Evolutionary conservation across 169 alveolate species (phyloP).

Genomic region (Ichthyophthirius multifiliis): DNA sequence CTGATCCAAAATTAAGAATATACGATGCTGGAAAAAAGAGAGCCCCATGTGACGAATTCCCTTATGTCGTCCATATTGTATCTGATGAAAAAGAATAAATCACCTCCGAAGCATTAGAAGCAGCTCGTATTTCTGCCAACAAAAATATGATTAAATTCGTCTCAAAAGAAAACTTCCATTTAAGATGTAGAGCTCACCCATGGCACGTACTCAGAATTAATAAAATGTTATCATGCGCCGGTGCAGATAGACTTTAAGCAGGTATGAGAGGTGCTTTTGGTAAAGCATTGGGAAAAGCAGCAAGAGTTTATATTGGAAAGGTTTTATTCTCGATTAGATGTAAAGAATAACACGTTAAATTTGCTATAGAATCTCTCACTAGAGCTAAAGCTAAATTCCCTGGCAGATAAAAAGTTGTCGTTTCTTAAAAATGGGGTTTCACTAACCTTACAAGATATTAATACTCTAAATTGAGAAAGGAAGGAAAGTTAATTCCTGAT

Average conservation of each 20-base stretch:
- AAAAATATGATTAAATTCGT: slow-evolving; percentile 95
- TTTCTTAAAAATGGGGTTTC: slow-evolving; percentile 98
- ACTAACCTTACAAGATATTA: slow-evolving; percentile 94
- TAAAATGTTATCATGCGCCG: slow-evolving; percentile 99
- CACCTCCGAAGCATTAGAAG: slow-evolving; percentile 99
- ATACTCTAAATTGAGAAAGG: slow-evolving; percentile 81
- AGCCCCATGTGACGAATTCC: slow-evolving; percentile 97
- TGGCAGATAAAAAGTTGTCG: slow-evolving; percentile 98
- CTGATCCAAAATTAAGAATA: slow-evolving; percentile 98
- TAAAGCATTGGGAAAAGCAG: slow-evolving; percentile 92
- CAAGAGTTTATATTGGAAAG: slow-evolving; percentile 94
- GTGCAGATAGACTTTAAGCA: slow-evolving; percentile 99
- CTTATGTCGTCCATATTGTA: slow-evolving; percentile 96
- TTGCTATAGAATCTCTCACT: slow-evolving; percentile 95
- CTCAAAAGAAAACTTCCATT: slow-evolving; percentile 98
- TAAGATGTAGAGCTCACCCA: slow-evolving; percentile 98
- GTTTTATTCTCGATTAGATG: slow-evolving; percentile 94
- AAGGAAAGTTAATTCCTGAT: slow-evolving; percentile 13
- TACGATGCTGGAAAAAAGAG: slow-evolving; percentile 98
- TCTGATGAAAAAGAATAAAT: slow-evolving; percentile 98
- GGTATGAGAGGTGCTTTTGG: slow-evolving; percentile 99
- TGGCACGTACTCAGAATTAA: slow-evolving; percentile 99
- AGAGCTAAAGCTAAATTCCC: slow-evolving; percentile 99
- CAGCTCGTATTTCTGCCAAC: slow-evolving; percentile 99
- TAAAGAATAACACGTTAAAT: slow-evolving; percentile 78